Evolutionary conservation across 192 early-diverging fungal species (phyloP), one percentile per base, ranked within the genome.

Genomic region (Coemansia erecta): DNA sequence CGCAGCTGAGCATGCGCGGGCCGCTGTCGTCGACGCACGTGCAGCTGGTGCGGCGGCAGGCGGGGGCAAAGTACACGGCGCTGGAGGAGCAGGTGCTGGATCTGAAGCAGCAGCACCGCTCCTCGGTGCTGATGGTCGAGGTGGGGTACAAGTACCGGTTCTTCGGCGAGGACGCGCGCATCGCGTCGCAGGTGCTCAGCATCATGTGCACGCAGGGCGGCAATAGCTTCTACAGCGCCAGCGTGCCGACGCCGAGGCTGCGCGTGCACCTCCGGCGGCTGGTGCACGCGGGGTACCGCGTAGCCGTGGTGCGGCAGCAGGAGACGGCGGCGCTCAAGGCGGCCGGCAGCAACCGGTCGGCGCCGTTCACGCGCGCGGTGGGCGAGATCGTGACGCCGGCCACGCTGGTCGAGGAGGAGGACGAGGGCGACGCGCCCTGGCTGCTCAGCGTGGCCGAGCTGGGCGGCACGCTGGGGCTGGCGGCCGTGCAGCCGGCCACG

Each of bases 141-240:
- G 94, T 97, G 11, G 94, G 94, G n/a, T 94, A 97, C 83, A 93
- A 92, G 74, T 97, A 80, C 72, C 80, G 90, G 12, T 94, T 97
- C 55, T 97, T 97, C 83, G 92, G 84, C 39, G 86, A 92, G 23
- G 94, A 96, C 71, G 92, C 94, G 15, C 81, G 89, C 63, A 84
- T 87, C 24, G 90, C 89, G 0, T 86, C 92, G 14, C 83, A 82
- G 18, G 83, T 87, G 41, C 84, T 95, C 6, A 82, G 86, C 28
- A 94, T 95, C 69, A 89, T 89, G 26, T 88, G 90, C 60, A 92
- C 88, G 58, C 68, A 70, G 47, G 89, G 90, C 56, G 88, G 85
- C 56, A 87, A n/a, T n/a, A n/a, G 87, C 68, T 89, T 94, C 82
- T 84, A 81, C 65, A 87, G 87, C 26, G 89, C 90, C 4, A 90